phyloP scores from a whole-genome alignment of 306 rosid species.

The Cicer judaicum region DNA sequence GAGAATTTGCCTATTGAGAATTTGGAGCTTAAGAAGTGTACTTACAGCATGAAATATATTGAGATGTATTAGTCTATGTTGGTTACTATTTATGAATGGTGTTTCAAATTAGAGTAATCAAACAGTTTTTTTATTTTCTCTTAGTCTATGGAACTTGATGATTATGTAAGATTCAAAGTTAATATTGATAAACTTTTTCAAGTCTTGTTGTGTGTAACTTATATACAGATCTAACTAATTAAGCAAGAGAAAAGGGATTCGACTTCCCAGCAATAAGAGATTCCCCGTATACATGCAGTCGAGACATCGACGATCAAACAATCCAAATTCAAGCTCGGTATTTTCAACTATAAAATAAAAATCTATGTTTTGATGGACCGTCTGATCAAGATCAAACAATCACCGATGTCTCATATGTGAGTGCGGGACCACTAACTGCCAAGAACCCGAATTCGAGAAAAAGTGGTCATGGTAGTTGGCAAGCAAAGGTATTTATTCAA shows the following conservation, averaged over 20 bases:
- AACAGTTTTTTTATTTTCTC: conserved; percentile 1
- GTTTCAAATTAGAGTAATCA: conserved; percentile 34
- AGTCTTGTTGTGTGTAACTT: background rate
- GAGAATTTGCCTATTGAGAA: conserved; percentile 65
- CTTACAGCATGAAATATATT: conserved; percentile 42
- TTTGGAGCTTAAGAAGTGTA: conserved; percentile 69
- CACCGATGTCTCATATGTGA: too few relatives aligned
- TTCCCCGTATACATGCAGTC: too few relatives aligned
- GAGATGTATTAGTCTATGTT: conserved; percentile 34
- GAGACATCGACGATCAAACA: too few relatives aligned
- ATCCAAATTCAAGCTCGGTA: too few relatives aligned
- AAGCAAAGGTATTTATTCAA: too few relatives aligned
- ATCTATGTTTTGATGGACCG: too few relatives aligned
- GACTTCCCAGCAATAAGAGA: too few relatives aligned
- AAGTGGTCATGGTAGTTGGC: too few relatives aligned
- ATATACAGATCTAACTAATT: background rate
- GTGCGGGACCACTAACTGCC: too few relatives aligned
- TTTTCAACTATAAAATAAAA: too few relatives aligned
- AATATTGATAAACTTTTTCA: conserved; percentile 21
- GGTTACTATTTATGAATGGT: conserved; percentile 25
- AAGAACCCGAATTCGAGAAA: too few relatives aligned
- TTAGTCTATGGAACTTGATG: conserved; percentile 31
- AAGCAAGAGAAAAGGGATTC: background rate
- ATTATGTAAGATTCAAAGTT: background rate
- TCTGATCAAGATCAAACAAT: too few relatives aligned